These are phyloP conservation scores for Zygosaccharomyces pseudorouxii DNA, from an alignment of 805 yeast species.

Conservation along the genomic window DNA sequence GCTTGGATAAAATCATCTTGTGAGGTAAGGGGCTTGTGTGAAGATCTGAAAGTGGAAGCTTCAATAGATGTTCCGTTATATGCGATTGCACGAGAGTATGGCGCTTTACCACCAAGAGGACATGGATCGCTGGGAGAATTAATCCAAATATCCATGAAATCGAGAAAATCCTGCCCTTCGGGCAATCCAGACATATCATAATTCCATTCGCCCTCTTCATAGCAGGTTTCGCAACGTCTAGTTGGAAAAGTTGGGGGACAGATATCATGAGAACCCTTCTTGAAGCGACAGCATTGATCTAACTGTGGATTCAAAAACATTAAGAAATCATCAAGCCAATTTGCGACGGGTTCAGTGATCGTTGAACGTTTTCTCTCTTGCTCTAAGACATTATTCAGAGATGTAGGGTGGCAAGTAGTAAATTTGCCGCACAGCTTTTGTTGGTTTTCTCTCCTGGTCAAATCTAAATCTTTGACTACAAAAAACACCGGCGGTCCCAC, in stretches of 20 bases:
- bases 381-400: slow-evolving; percentile 75
- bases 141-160: slow-evolving; percentile 76
- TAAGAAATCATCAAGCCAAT: slow-evolving; percentile 90
- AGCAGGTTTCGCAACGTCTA: slow-evolving; percentile 72
- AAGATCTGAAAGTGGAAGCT: slow-evolving; percentile 70
- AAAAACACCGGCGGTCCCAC: slow-evolving; percentile 92
- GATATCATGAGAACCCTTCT: slow-evolving; percentile 51
- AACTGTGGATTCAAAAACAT: slow-evolving; percentile 82
- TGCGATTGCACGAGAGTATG: slow-evolving; percentile 61
- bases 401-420: slow-evolving; percentile 73
- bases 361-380: slow-evolving; percentile 75
- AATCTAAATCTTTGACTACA: slow-evolving; percentile 64
- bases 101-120: slow-evolving; percentile 94
- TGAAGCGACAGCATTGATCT: slow-evolving; percentile 78
- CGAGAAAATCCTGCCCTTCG: slow-evolving; percentile 62
- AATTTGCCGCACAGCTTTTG: slow-evolving; percentile 81
- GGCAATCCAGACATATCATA: slow-evolving; percentile 83
- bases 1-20: slow-evolving; percentile 83
- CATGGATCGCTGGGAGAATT: slow-evolving; percentile 81
- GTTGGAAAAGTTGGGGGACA: slow-evolving; percentile 59
- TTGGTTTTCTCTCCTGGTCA: slow-evolving; percentile 59
- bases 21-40: slow-evolving; percentile 74
- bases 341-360: slow-evolving; percentile 76
- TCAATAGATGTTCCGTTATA: slow-evolving; percentile 41
- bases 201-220: slow-evolving; percentile 57